A percentile compares a stretch with the other conserved stretches of the same genome.
Conservation (phyloP, 768 basidiomycete species). For the Boletus reticuloceps region DNA sequence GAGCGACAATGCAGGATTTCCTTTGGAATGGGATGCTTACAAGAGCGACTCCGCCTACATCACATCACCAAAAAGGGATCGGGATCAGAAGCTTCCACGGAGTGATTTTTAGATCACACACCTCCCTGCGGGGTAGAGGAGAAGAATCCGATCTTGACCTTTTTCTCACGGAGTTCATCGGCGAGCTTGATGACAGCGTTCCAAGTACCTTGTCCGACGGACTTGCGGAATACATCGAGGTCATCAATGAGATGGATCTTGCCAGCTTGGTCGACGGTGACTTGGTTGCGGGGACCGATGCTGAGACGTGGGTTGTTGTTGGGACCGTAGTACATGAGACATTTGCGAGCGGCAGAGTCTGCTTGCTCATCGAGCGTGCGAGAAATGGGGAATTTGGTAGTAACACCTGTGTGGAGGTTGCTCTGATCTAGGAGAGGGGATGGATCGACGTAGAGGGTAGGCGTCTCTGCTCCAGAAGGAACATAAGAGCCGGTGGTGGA, state of each 20-base stretch:
- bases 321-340: conserved; percentile 79
- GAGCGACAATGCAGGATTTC: conserved; percentile 4
- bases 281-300: conserved; percentile 83
- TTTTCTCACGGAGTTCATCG: conserved; percentile 80
- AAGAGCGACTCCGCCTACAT: conserved; percentile 85
- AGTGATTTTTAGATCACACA: conserved; percentile 32
- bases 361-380: conserved; percentile 83
- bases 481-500: conserved; percentile 78
- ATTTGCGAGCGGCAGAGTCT: conserved; percentile 83
- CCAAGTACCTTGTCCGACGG: conserved; percentile 75
- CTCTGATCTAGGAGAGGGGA: conserved; percentile 43
- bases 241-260: conserved; percentile 86
- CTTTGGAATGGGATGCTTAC: conserved; percentile 45
- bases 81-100: conserved; percentile 22
- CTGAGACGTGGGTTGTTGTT: conserved; percentile 79
- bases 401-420: conserved; percentile 44
- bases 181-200: conserved; percentile 78
- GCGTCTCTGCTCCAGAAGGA: conserved; percentile 74
- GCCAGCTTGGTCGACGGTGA: conserved; percentile 82
- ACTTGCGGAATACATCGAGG: conserved; percentile 71
- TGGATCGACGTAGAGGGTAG: conserved; percentile 64
- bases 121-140: conserved; percentile 94
- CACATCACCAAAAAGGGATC: conserved; percentile 12
- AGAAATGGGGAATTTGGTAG: conserved; percentile 64
- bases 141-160: conserved; percentile 90